phyloP scores from a whole-genome alignment of 306 rosid species.

The Senna tora region DNA sequence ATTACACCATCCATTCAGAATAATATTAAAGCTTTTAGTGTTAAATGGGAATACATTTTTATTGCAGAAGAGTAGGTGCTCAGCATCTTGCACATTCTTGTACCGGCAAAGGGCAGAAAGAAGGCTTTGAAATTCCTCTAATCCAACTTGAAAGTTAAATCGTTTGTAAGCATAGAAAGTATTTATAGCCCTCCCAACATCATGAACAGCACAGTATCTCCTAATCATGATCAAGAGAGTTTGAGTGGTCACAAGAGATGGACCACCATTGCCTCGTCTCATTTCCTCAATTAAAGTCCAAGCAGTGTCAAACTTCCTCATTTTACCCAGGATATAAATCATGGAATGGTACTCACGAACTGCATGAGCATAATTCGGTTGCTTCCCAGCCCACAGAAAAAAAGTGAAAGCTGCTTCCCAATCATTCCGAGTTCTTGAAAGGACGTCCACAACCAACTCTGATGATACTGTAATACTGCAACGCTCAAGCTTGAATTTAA shows the following conservation, averaged over 20 bases:
- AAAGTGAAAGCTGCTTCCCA: slow-evolving; percentile 94
- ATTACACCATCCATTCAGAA: slow-evolving; percentile 91
- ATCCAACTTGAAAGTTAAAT: slow-evolving; percentile 59
- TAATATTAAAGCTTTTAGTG: slow-evolving; percentile 84
- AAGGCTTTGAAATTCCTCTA: slow-evolving; percentile 78
- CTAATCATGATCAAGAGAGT: slow-evolving; percentile 91
- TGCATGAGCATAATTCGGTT: slow-evolving; percentile 62
- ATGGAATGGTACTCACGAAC: slow-evolving; percentile 81
- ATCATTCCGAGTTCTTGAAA: slow-evolving; percentile 69
- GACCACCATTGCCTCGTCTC: slow-evolving; percentile 50
- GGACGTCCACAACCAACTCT: slow-evolving; percentile 72
- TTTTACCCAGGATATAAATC: slow-evolving; percentile 78
- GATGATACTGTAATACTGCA: slow-evolving; percentile 53
- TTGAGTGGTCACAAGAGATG: slow-evolving; percentile 67
- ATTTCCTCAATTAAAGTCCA: slow-evolving; percentile 87
- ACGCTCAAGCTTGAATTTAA: slow-evolving; percentile 63
- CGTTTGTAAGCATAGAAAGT: slow-evolving; percentile 73
- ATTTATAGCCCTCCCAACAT: slow-evolving; percentile 80
- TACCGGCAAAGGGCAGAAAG: slow-evolving; percentile 93
- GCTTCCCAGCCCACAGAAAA: slow-evolving; percentile 93
- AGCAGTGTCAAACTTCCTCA: slow-evolving; percentile 92
- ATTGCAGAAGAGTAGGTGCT: slow-evolving; percentile 76
- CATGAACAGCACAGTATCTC: slow-evolving; percentile 74
- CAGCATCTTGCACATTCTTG: slow-evolving; percentile 83
- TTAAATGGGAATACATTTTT: slow-evolving; percentile 61